phyloP scores from a whole-genome alignment of 495 filamentous ascomycete species.

The Penicillium cosmopolitanum region DNA sequence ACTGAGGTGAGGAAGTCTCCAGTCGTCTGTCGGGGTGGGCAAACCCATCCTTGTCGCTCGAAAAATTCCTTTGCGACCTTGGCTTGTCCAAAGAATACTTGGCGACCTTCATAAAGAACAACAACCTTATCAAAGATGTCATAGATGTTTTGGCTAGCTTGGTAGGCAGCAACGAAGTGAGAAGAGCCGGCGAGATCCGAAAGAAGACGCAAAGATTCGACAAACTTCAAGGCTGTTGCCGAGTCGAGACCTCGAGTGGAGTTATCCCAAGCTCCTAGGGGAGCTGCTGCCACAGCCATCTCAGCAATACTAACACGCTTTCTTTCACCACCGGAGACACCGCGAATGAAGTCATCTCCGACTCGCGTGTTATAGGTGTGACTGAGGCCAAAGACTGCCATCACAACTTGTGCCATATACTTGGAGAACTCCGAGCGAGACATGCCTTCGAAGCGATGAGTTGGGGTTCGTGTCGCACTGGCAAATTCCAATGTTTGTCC shows the following conservation, averaged over 20 bases:
- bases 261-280: slow-evolving; percentile 81
- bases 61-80: slow-evolving; percentile 62
- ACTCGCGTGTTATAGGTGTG: slow-evolving; percentile 55
- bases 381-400: slow-evolving; percentile 60
- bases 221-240: slow-evolving; percentile 72
- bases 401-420: slow-evolving; percentile 55
- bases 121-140: slow-evolving; percentile 59
- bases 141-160: slow-evolving; percentile 83
- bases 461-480: slow-evolving; percentile 48
- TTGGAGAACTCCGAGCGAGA: slow-evolving; percentile 45
- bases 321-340: slow-evolving; percentile 83
- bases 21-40: slow-evolving; percentile 61
- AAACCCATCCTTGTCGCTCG: slow-evolving; percentile 55
- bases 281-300: slow-evolving; percentile 68
- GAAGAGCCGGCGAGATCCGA: slow-evolving; percentile 71
- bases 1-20: slow-evolving; percentile 74
- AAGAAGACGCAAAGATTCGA: slow-evolving; percentile 68
- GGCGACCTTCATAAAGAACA: slow-evolving; percentile 62
- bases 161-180: slow-evolving; percentile 77
- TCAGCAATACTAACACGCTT: slow-evolving; percentile 63
- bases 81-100: slow-evolving; percentile 64
- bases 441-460: slow-evolving; percentile 45
- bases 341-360: slow-evolving; percentile 54
- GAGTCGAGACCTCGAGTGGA: slow-evolving; percentile 81
- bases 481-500: slow-evolving; percentile 67